A percentile compares a stretch with the other conserved stretches of the same genome.
These are phyloP conservation scores for Diaporthe velutina DNA, from an alignment of 2,329 filamentous ascomycete genomes.

Conservation along the genomic window DNA sequence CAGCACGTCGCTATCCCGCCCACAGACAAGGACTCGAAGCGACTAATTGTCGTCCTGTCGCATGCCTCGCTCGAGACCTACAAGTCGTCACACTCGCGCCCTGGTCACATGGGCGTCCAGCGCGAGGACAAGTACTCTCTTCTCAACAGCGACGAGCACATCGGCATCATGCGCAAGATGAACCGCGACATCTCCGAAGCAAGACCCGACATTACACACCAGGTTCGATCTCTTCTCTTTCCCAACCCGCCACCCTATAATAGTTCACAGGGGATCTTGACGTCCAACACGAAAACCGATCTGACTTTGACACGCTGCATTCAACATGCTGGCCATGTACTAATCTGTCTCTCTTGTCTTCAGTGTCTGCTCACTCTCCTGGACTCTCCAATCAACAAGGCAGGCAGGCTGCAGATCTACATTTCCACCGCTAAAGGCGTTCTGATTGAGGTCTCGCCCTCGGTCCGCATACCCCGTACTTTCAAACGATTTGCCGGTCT, in stretches of 20 bases:
- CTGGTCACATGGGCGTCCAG: constrained; percentile 71
- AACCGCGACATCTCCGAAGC: constrained; percentile 98
- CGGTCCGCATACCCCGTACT: constrained; percentile 95
- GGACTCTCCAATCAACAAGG: constrained; percentile 99
- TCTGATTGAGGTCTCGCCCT: constrained; percentile 97
- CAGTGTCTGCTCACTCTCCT: constrained; percentile 97
- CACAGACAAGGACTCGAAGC: constrained; percentile 89
- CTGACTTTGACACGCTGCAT: constrained; percentile 50
- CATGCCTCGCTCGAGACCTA: constrained; percentile 99
- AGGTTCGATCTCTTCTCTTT: constrained; percentile 70
- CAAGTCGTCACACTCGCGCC: constrained; percentile 84
- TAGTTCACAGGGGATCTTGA: not conserved
- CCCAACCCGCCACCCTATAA: constrained; percentile 38
- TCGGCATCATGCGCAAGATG: constrained; percentile 99
- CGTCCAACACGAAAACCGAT: constrained; percentile 37
- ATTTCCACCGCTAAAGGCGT: constrained; percentile 98
- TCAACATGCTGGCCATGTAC: constrained; percentile 55
- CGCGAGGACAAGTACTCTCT: constrained; percentile 97
- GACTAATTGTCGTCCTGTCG: constrained; percentile 94
- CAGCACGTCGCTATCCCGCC: constrained; percentile 87
- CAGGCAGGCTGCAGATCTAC: constrained; percentile 96
- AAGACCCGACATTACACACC: constrained; percentile 96
- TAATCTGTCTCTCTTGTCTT: constrained; percentile 46
- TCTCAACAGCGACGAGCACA: constrained; percentile 98
- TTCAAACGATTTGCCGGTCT: constrained; percentile 99